A percentile compares a stretch with the other conserved stretches of the same genome.
phyloP scores from a whole-genome alignment of 805 yeast species.

The Saturnispora serradocipensis region DNA sequence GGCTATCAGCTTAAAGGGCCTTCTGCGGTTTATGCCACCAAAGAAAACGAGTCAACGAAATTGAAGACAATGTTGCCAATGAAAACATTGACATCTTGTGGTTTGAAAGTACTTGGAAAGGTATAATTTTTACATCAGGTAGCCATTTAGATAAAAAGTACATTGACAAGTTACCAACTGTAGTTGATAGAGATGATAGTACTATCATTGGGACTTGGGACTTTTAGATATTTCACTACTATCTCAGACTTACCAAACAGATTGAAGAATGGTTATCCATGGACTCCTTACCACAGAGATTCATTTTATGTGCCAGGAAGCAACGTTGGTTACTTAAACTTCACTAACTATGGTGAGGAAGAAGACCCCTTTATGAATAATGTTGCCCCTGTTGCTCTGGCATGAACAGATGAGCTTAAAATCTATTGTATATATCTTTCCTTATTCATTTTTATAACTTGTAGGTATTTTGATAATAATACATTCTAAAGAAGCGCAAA shows the following conservation, averaged over 20 bases:
- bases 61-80: too few species aligned
- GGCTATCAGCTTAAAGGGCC: conserved; percentile 29
- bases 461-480: too few species aligned
- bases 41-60: conserved; percentile 46
- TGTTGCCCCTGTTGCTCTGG: conserved; percentile 7
- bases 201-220: conserved; percentile 36
- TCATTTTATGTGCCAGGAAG: conserved; percentile 27
- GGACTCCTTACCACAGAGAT: conserved; percentile 32
- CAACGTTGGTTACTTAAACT: conserved; percentile 11
- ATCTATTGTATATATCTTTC: too few species aligned
- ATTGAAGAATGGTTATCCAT: conserved; percentile 27
- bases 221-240: conserved; percentile 32
- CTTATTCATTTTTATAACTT: too few species aligned
- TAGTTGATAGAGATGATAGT: conserved; percentile 27
- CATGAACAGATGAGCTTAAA: not conserved
- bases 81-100: not conserved
- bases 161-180: conserved; percentile 8
- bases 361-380: conserved; percentile 9
- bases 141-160: conserved; percentile 13
- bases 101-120: not conserved
- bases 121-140: conserved; percentile 13
- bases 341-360: conserved; percentile 7
- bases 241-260: conserved; percentile 37
- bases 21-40: conserved; percentile 34
- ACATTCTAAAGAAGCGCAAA: too few species aligned